phyloP scores from a whole-genome alignment of 2,329 filamentous ascomycete species.

The Diaporthe sp. region DNA sequence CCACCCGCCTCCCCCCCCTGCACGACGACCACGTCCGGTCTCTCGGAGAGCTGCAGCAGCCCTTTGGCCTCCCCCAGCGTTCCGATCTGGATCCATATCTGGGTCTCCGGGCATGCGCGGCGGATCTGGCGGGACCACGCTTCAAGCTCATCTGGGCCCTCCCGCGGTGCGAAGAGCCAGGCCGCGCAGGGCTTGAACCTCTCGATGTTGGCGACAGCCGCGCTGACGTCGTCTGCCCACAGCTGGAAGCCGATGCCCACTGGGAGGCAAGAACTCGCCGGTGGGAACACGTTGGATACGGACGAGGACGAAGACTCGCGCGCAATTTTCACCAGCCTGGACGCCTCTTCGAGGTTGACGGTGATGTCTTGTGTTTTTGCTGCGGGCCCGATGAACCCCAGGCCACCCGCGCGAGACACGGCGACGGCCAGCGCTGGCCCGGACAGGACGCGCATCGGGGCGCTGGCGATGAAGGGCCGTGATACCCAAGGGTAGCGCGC shows the following conservation, averaged over 20 bases:
- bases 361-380: slow-evolving; percentile 50
- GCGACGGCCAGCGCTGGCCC: slow-evolving; percentile 68
- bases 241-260: slow-evolving; percentile 62
- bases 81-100: slow-evolving; percentile 68
- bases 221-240: slow-evolving; percentile 58
- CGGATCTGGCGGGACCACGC: slow-evolving; percentile 62
- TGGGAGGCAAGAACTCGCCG: slow-evolving; percentile 49
- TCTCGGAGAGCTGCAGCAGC: slow-evolving; percentile 50
- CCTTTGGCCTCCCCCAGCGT: slow-evolving; percentile 61
- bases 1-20: slow-evolving; percentile 69
- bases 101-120: slow-evolving; percentile 53
- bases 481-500: slow-evolving; percentile 65
- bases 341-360: slow-evolving; percentile 49
- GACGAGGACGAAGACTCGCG: slow-evolving; percentile 35
- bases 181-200: slow-evolving; percentile 53
- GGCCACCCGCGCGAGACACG: slow-evolving; percentile 79
- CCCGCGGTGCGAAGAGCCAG: slow-evolving; percentile 62
- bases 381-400: slow-evolving; percentile 64
- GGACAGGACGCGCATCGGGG: slow-evolving; percentile 78
- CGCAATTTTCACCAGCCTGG: slow-evolving; percentile 42
- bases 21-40: slow-evolving; percentile 64
- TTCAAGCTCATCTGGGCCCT: slow-evolving; percentile 54
- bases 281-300: not conserved
- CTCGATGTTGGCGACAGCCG: slow-evolving; percentile 48
- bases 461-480: slow-evolving; percentile 70